Conservation (phyloP, 2,329 filamentous ascomycete genomes). For the Ascochyta clinopodiicola region DNA sequence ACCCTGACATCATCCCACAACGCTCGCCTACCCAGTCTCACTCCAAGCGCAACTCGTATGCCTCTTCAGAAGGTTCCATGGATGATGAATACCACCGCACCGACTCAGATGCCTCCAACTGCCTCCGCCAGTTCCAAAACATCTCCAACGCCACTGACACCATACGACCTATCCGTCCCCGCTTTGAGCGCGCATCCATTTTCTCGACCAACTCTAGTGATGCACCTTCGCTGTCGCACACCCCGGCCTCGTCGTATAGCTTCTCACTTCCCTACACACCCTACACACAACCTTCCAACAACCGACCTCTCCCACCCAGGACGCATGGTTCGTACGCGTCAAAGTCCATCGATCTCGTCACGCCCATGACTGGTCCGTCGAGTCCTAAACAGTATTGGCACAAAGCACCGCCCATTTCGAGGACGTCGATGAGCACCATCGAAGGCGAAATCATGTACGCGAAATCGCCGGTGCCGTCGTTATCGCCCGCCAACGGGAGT, state of each 20-base stretch:
- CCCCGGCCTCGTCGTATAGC: conserved; percentile 54
- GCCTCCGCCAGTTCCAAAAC: conserved; percentile 52
- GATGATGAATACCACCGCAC: conserved; percentile 38
- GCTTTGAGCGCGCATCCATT: conserved; percentile 45
- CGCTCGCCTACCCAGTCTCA: conserved; percentile 53
- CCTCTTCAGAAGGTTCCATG: conserved; percentile 52
- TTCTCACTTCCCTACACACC: conserved; percentile 53
- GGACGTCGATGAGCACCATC: conserved; percentile 42
- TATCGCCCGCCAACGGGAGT: conserved; percentile 46
- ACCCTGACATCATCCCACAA: conserved; percentile 55
- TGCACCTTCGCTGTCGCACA: conserved; percentile 55
- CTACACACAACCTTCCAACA: conserved; percentile 21
- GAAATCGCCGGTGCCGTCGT: conserved; percentile 42
- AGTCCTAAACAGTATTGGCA: conserved; percentile 45
- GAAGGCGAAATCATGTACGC: conserved; percentile 49
- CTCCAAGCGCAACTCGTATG: conserved; percentile 49
- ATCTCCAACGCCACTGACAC: conserved; percentile 33
- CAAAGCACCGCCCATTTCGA: conserved; percentile 42
- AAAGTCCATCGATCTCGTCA: conserved; percentile 55
- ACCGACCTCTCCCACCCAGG: conserved; percentile 48
- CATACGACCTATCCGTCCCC: conserved; percentile 39
- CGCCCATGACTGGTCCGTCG: conserved; percentile 47
- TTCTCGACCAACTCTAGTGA: conserved; percentile 46
- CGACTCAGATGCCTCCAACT: conserved; percentile 51
- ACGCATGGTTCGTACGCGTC: conserved; percentile 48